These are phyloP conservation scores for Plasmodium malariae DNA, from an alignment of 169 alveolate species.

Conservation along the genomic window DNA sequence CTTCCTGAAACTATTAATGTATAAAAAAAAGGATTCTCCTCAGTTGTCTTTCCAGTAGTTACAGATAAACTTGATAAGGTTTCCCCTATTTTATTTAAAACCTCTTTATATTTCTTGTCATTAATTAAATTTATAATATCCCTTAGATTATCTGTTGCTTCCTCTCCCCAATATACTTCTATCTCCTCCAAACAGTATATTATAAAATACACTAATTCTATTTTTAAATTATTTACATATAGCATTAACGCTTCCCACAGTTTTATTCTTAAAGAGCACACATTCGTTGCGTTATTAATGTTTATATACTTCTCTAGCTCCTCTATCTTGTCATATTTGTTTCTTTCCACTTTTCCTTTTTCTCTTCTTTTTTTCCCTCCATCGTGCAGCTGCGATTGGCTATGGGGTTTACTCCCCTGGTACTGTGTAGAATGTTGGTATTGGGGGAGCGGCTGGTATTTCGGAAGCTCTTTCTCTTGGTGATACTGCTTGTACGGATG, in stretches of 20 bases:
- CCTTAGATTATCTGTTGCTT: conserved; percentile 55
- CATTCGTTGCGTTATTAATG: conserved; percentile 67
- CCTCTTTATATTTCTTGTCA: conserved; percentile 76
- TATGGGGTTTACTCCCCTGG: too few species aligned
- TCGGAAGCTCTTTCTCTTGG: too few species aligned
- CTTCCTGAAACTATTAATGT: conserved; percentile 61
- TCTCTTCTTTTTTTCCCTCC: conserved; percentile 7
- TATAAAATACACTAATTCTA: conserved; percentile 62
- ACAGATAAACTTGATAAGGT: conserved; percentile 67
- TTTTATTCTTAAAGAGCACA: conserved; percentile 63
- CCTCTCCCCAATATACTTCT: conserved; percentile 77
- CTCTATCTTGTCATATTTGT: conserved; percentile 52
- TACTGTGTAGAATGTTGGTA: too few species aligned
- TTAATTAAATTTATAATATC: conserved; percentile 61
- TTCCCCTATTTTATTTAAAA: conserved; percentile 53
- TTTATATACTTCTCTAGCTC: conserved; percentile 45
- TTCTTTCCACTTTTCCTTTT: conserved; percentile 4
- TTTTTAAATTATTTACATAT: conserved; percentile 41
- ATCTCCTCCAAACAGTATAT: conserved; percentile 39
- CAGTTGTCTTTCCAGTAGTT: conserved; percentile 54
- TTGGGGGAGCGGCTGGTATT: too few species aligned
- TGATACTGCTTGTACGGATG: too few species aligned
- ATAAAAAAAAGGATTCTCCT: conserved; percentile 71
- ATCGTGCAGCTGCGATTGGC: too few species aligned
- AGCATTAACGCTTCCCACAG: conserved; percentile 72